Conservation (phyloP, 2,329 filamentous ascomycete genomes). For the Sclerotiophoma versabilis region DNA sequence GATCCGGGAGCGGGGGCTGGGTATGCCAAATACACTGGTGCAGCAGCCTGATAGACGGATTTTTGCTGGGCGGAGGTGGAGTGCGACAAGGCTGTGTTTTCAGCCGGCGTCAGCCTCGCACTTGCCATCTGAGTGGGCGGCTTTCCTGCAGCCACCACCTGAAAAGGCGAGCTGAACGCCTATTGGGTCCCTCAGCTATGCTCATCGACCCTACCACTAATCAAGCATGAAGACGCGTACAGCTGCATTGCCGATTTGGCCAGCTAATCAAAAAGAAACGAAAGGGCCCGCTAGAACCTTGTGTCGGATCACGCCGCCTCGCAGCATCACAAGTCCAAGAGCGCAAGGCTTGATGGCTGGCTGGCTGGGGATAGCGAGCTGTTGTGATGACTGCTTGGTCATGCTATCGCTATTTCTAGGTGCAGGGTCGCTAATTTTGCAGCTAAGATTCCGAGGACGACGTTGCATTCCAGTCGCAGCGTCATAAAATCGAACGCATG, state of each 20-base stretch:
- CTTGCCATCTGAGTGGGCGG: slow-evolving; percentile 47
- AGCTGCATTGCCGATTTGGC: slow-evolving; percentile 33
- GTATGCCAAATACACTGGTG: slow-evolving; percentile 39
- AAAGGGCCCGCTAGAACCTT: slow-evolving; percentile 38
- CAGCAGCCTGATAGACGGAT: slow-evolving; percentile 46
- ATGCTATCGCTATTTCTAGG: slow-evolving; percentile 35
- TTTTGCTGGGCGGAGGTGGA: slow-evolving; percentile 38
- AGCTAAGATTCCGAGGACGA: slow-evolving; percentile 4
- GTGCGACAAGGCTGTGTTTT: slow-evolving; percentile 48
- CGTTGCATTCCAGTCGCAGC: slow-evolving; percentile 10
- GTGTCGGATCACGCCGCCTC: slow-evolving; percentile 41
- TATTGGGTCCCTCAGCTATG: slow-evolving; percentile 42
- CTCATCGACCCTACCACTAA: slow-evolving; percentile 35
- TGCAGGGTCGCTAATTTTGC: slow-evolving; percentile 10
- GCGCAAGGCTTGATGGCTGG: slow-evolving; percentile 24
- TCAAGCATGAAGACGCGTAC: slow-evolving; percentile 33
- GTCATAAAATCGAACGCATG: slow-evolving; percentile 10
- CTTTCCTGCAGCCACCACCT: slow-evolving; percentile 46
- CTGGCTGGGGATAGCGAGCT: slow-evolving; percentile 27
- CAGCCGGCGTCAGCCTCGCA: slow-evolving; percentile 48
- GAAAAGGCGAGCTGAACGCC: slow-evolving; percentile 44
- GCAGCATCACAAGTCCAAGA: slow-evolving; percentile 32
- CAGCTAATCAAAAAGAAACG: slow-evolving; percentile 44
- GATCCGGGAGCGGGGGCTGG: slow-evolving; percentile 41
- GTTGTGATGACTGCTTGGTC: slow-evolving; percentile 32